Evolutionary conservation across 2,329 filamentous ascomycete species (phyloP), one percentile per base, ranked within the genome.

Genomic region (Geosmithia flava): DNA sequence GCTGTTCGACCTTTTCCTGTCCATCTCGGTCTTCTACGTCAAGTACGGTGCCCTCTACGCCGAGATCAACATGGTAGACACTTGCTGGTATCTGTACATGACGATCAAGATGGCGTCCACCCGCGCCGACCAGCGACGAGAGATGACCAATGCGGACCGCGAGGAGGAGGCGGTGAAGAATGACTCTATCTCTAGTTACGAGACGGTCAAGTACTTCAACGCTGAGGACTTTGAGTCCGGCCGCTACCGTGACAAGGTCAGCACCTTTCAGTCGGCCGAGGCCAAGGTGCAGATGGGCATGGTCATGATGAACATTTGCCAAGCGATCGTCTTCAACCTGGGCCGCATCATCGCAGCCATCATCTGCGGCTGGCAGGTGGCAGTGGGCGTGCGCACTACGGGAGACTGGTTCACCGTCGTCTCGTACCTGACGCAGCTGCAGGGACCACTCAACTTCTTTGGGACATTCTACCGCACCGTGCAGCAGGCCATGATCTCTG

Each of bases 81-180:
- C 90, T 0, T 95, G 96, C 63, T 90, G 87, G 68, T 98, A 98
- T 68, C 82, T 97, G 48, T 95, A 95, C 66, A 79, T 97, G 60
- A 98, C 93, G 7, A 88, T 98, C 56, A 87, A 90, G 54, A 89
- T 98, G 84, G 91, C 93, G 16, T 85, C 91, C 52, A 95, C 89
- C 70, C 79, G 93, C 56, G 87, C 90, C 7, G 87, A 95, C 58
- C 87, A 95, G 58, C 81, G 93, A 57, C 80, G 93, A 51, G 80
- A 91, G 59, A 96, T 96, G 85, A 91, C 91, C 46, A 97, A 96
- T 61, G 87, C 89, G 15, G 89, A 93, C 55, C 79, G 93, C 53
- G 89, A 96, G 66, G 89, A 96, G 66, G 91, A 96, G 65, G 93
- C 93, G 7, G 89, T 97, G 56, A 97, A 97, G 68, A 97, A 96